A percentile compares a stretch with the other conserved stretches of the same genome.
phyloP scores from a whole-genome alignment of 176 grass and related monocot genomes.

The Chrysopogon serrulatus region DNA sequence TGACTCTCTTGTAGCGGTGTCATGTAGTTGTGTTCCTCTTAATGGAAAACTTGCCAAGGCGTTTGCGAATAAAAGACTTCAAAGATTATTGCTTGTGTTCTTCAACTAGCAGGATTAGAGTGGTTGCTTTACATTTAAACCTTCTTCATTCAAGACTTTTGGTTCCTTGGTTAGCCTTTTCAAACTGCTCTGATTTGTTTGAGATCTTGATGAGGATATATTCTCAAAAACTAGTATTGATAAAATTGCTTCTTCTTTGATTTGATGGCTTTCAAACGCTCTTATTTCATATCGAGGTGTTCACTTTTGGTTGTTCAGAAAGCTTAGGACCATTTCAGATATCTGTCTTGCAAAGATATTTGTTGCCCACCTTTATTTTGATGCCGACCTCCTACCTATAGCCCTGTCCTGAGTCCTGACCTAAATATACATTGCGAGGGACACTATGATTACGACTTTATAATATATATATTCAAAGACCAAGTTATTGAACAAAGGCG shows the following conservation, averaged over 20 bases:
- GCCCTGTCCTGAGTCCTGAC: neutral
- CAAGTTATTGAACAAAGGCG: neutral
- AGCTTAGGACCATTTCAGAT: neutral
- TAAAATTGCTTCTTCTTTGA: neutral
- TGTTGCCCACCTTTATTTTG: conserved; percentile 21
- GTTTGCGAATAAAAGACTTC: too few species aligned
- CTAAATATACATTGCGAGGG: neutral
- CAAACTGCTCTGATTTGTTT: neutral
- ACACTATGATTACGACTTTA: neutral
- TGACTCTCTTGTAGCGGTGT: too few species aligned
- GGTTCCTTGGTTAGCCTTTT: neutral
- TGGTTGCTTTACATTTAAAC: neutral
- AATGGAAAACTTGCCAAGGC: too few species aligned
- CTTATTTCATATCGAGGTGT: neutral
- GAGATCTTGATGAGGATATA: too few species aligned
- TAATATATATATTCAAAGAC: neutral
- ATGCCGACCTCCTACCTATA: conserved; percentile 18
- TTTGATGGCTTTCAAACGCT: neutral
- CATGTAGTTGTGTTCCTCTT: too few species aligned
- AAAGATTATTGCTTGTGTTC: neutral
- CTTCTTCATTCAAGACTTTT: neutral
- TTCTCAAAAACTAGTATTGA: neutral
- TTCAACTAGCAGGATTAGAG: neutral
- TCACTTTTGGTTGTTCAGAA: neutral
- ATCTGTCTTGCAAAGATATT: neutral